Evolutionary conservation across 495 filamentous ascomycete species (phyloP).

Genomic region (Usnea hakonensis): DNA sequence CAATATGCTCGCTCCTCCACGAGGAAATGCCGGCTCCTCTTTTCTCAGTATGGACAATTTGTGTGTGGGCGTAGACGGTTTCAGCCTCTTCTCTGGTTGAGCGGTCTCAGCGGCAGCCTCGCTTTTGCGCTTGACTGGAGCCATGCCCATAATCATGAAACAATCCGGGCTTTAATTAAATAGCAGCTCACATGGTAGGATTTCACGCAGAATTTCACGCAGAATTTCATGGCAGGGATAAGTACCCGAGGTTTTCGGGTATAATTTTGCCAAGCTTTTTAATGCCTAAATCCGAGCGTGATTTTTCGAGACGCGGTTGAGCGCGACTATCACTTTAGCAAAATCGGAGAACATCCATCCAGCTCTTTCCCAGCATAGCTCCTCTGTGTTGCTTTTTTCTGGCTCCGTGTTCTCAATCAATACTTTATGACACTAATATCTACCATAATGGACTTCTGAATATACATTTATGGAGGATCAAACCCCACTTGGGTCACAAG

Average conservation of each 20-base stretch:
- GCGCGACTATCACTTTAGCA: conserved; percentile 3
- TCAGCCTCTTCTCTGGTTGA: conserved; percentile 35
- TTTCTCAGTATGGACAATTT: conserved; percentile 52
- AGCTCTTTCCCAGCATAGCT: neutral
- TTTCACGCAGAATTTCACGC: too few relatives aligned
- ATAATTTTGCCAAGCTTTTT: neutral
- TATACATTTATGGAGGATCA: conserved; percentile 5
- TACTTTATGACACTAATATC: neutral
- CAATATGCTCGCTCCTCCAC: conserved; percentile 83
- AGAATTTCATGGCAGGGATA: neutral
- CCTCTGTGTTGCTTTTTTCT: too few relatives aligned
- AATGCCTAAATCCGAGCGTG: conserved; percentile 6
- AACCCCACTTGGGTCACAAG: conserved; percentile 16
- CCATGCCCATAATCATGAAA: too few relatives aligned
- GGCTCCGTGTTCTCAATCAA: neutral
- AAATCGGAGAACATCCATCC: neutral
- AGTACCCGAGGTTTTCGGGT: conserved; percentile 4
- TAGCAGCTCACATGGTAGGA: too few relatives aligned
- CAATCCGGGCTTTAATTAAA: too few relatives aligned
- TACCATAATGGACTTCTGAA: neutral
- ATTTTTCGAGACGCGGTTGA: conserved; percentile 3
- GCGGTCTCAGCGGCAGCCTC: conserved; percentile 34
- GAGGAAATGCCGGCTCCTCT: conserved; percentile 83
- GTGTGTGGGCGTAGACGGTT: conserved; percentile 24
- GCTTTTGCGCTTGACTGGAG: conserved; percentile 47